These are phyloP conservation scores for Podaxis pistillaris DNA, from an alignment of 768 basidiomycete genomes.

Conservation along the genomic window DNA sequence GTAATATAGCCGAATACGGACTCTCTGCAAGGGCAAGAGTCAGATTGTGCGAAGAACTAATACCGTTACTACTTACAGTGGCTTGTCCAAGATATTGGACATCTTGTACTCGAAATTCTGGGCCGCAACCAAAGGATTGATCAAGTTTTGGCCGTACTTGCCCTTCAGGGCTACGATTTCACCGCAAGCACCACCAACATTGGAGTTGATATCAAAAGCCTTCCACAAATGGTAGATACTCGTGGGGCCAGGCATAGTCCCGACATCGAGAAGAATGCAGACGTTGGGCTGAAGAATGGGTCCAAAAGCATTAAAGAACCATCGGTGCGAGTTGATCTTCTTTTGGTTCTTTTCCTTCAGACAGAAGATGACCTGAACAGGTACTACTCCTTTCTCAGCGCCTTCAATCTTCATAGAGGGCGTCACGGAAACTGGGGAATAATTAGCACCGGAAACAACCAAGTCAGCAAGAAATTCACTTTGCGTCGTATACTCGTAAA, in stretches of 20 bases:
- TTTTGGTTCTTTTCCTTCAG: conserved; percentile 93
- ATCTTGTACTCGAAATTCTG: conserved; percentile 97
- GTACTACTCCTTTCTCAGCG: conserved; percentile 75
- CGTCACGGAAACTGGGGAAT: conserved; percentile 65
- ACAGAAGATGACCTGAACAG: conserved; percentile 92
- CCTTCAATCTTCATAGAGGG: conserved; percentile 82
- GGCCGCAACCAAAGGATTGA: conserved; percentile 73
- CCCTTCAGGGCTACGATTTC: conserved; percentile 94
- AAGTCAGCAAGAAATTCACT: conserved; percentile 41
- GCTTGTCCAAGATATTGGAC: conserved; percentile 91
- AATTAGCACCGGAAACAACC: neutral
- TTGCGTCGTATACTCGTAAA: conserved; percentile 94
- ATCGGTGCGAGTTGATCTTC: conserved; percentile 93
- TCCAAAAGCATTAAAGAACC: conserved; percentile 94
- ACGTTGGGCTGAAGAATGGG: conserved; percentile 86
- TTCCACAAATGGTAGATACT: conserved; percentile 94
- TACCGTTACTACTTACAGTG: conserved; percentile 43
- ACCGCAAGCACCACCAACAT: conserved; percentile 92
- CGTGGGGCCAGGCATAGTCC: conserved; percentile 79
- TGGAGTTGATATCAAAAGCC: conserved; percentile 89
- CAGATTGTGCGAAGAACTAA: neutral
- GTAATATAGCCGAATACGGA: conserved; percentile 93
- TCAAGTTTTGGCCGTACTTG: conserved; percentile 69
- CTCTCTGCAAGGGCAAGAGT: conserved; percentile 42
- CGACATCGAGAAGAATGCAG: conserved; percentile 87